Base-by-base conservation (phyloP, 306 rosid genomes). In the Rosa multiflora region DNA sequence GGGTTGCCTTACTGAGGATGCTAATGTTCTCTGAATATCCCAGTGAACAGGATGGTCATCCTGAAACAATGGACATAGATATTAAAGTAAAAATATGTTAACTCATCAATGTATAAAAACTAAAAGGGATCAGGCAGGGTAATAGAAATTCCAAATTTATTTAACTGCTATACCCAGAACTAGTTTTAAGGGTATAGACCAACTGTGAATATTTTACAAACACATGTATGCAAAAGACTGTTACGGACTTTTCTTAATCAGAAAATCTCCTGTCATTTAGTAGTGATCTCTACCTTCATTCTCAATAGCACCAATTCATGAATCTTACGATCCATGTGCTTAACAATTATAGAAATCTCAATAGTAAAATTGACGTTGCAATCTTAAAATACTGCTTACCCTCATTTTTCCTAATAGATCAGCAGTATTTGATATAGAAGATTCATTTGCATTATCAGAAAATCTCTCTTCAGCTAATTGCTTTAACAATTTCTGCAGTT, bases 381-480 rank as follows among this genome's bases (percentile, higher is more conserved):
- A 59, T n/a, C 13, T n/a, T 8, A 56, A 3, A 55, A 71, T 9
- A 11, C 49, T 53, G 48, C 75, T 43, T 84, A 88, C 99, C 97
- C 83, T 81, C 8, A 58, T 51, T 79, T 87, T 84, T 85, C 85
- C 78, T 71, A 91, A 74, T 78, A 81, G 46, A 64, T 83, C 86
- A 14, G 78, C 58, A 47, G 83, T 77, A 71, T 81, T 78, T 7
- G 83, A 73, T 70, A 48, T 74, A 26, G 86, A 83, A 70, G 75
- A 77, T 83, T 37, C 84, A 40, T 74, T 83, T 66, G 79, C 79
- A 76, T 82, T 85, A 70, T 81, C 86, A 29, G 86, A 86, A 88
- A 92, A 95, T 73, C 90, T 84, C 83, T 91, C 87, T 37, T 92
- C 93, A 0, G 97, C 98, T 82, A 87, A 82, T 75, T 90, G 86